Conservation (phyloP, 176 grass and related monocot genomes). For the Aegilops speltoides region DNA sequence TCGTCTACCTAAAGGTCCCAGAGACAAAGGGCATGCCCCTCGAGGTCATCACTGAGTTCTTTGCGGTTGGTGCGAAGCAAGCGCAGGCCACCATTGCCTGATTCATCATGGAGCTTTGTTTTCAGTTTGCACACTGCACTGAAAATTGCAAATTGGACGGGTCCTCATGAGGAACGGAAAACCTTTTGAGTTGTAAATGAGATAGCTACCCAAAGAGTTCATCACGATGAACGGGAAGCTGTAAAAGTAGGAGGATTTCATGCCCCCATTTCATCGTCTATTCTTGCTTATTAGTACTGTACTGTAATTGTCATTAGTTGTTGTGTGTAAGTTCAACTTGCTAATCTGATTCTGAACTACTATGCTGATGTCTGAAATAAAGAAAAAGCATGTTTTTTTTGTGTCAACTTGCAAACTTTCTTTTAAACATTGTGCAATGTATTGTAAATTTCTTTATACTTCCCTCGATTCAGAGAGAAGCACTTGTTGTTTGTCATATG, state of each 20-base stretch:
- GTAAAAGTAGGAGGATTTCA: slow-evolving; percentile 17
- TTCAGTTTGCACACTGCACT: slow-evolving; percentile 1
- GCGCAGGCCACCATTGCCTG: slow-evolving; percentile 39
- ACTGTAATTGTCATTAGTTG: slow-evolving; percentile 17
- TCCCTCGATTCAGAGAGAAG: neutral
- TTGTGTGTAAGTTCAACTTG: slow-evolving; percentile 26
- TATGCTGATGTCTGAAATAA: slow-evolving; percentile 28
- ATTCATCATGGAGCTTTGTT: slow-evolving; percentile 13
- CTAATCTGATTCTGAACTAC: slow-evolving; percentile 22
- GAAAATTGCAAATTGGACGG: slow-evolving; percentile 7
- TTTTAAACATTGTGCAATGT: neutral
- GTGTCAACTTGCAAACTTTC: neutral
- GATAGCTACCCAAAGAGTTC: neutral
- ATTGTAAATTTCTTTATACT: neutral
- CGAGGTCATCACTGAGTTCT: slow-evolving; percentile 89
- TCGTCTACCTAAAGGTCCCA: slow-evolving; percentile 83
- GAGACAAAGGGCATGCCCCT: slow-evolving; percentile 96
- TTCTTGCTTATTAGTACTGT: slow-evolving; percentile 25
- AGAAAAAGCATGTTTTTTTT: neutral
- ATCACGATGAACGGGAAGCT: slow-evolving; percentile 19
- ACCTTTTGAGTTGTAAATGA: slow-evolving; percentile 17
- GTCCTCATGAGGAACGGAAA: neutral
- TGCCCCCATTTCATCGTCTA: neutral
- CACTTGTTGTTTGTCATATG: neutral
- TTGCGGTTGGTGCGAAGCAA: slow-evolving; percentile 60